Conservation (phyloP, 768 basidiomycete genomes). For the Mycena leptocephala region DNA sequence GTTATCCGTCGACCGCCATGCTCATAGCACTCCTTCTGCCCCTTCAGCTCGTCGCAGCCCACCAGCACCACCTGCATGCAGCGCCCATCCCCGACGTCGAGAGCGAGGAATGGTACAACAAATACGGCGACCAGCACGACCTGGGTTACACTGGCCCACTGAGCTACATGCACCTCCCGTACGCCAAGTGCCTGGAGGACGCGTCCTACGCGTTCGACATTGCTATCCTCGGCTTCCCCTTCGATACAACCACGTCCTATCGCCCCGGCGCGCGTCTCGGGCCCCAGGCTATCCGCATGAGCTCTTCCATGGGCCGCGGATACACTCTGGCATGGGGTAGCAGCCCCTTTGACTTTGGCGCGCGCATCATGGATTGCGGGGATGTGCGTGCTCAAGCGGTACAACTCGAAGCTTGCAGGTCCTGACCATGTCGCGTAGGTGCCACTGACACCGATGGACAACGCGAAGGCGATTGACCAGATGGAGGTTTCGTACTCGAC, state of each 20-base stretch:
- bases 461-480: no score
- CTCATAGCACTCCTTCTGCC: constrained; percentile 1
- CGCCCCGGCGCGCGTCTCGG: constrained; percentile 76
- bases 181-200: constrained; percentile 49
- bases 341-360: constrained; percentile 62
- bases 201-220: constrained; percentile 62
- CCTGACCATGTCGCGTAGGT: constrained; percentile 9
- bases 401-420: no score
- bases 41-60: constrained; percentile 9
- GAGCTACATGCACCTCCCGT: constrained; percentile 79
- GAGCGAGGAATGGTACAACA: constrained; percentile 27
- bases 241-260: constrained; percentile 65
- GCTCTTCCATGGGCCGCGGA: constrained; percentile 60
- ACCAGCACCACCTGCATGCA: not conserved
- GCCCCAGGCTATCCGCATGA: constrained; percentile 72
- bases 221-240: constrained; percentile 73
- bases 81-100: constrained; percentile 4
- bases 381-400: constrained; percentile 70
- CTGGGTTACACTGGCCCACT: constrained; percentile 74
- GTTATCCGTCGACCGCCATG: not conserved
- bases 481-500: constrained; percentile 73
- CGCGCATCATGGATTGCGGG: constrained; percentile 72
- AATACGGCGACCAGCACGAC: constrained; percentile 50
- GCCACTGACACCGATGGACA: no score
- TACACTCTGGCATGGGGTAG: constrained; percentile 66